Percentiles rank a stretch among this genome's conserved stretches.
Conservation (phyloP, 305 asterid species). For the Fraxinus sp. region DNA sequence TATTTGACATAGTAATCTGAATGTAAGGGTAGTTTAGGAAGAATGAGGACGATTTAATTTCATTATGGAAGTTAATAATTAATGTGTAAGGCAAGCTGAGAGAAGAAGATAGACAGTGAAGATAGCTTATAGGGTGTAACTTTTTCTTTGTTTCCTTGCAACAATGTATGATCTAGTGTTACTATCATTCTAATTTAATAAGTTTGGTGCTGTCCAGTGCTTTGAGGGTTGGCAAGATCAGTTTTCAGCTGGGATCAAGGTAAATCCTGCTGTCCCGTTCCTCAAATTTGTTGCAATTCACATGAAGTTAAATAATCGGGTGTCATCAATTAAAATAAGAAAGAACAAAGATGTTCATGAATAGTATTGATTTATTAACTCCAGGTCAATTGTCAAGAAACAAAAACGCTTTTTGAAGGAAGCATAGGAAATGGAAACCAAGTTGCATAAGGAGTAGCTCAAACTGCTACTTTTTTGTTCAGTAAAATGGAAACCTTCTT, state of each 20-base stretch:
- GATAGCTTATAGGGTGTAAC: constrained; percentile 5
- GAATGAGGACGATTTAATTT: constrained; percentile 4
- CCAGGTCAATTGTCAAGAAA: background rate
- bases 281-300: background rate
- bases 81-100: background rate
- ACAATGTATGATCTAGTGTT: constrained; percentile 8
- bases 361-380: background rate
- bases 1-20: constrained; percentile 11
- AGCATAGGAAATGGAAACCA: background rate
- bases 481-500: background rate
- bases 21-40: constrained; percentile 5
- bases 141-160: constrained; percentile 17
- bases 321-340: constrained; percentile 13
- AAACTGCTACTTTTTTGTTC: background rate
- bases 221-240: constrained; percentile 75
- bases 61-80: constrained; percentile 4
- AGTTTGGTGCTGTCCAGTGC: constrained; percentile 43
- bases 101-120: constrained; percentile 12
- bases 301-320: background rate
- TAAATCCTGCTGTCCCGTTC: constrained; percentile 27
- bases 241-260: constrained; percentile 90
- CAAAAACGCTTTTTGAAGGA: background rate
- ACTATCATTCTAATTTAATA: constrained; percentile 23
- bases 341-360: background rate
- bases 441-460: background rate